Percentiles rank a stretch among this genome's conserved stretches.
These are phyloP conservation scores for Porphyrellus cyaneotinctus DNA, from an alignment of 768 basidiomycete species.

Conservation along the genomic window DNA sequence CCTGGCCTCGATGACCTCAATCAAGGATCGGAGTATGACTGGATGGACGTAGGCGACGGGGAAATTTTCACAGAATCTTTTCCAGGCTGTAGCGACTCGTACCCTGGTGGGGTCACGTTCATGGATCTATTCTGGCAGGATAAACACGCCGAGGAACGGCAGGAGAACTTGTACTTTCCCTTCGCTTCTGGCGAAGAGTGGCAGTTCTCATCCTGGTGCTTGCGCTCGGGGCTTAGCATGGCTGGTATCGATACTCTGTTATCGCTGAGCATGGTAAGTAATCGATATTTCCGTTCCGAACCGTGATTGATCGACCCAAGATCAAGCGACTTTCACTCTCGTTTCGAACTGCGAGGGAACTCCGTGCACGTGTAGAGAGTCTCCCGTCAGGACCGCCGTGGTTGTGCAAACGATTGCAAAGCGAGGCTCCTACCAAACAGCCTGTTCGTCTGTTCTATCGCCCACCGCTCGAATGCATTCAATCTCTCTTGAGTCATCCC, in stretches of 20 bases:
- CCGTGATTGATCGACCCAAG: background rate
- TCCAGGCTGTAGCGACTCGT: background rate
- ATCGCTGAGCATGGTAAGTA: too few relatives aligned
- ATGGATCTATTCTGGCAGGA: conserved; percentile 3
- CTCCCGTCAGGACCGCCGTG: background rate
- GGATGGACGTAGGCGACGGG: background rate
- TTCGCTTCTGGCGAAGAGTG: background rate
- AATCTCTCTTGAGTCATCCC: conserved; percentile 13
- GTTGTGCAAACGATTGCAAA: background rate
- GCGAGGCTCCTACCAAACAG: conserved; percentile 15
- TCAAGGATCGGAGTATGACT: background rate
- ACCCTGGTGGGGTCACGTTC: background rate
- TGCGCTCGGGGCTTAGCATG: background rate
- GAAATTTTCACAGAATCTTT: background rate
- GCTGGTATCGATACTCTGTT: too few relatives aligned
- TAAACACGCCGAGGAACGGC: background rate
- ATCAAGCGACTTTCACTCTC: background rate
- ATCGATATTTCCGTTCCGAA: too few relatives aligned
- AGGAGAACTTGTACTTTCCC: background rate
- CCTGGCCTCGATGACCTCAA: too few relatives aligned
- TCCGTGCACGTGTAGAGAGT: background rate
- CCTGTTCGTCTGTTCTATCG: conserved; percentile 27
- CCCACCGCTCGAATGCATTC: conserved; percentile 23
- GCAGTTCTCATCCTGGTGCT: background rate
- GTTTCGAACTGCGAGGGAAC: background rate